Base-by-base conservation (phyloP, 2,329 filamentous ascomycete genomes). In the Apiospora marii region DNA sequence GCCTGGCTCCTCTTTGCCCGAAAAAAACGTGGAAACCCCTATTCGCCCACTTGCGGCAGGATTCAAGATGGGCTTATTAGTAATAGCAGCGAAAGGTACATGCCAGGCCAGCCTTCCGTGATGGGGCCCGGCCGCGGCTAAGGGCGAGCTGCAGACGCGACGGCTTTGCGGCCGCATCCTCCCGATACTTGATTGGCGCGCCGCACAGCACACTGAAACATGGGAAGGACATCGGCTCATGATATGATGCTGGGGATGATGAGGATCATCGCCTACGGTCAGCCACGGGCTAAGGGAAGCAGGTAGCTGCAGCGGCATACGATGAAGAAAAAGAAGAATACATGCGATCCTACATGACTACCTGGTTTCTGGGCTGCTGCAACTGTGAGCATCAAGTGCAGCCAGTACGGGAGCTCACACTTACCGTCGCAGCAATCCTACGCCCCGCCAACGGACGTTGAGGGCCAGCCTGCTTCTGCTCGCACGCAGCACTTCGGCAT, bases 91-190 rank as follows among this genome's bases (percentile, higher is more conserved):
- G 14, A 22, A 3, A 49, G 44, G 22, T 49, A 61, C 19, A 27
- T n/a, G 16, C 6, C 37, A 41, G 8, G 34, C 58, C 58, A 64
- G 58, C 58, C 58, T 64, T 34, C 58, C 58, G 34, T 37, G 30
- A 48, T 51, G 68, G 34, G 51, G 68, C 37, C 68, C 49, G 68
- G 68, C 68, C 24, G 68, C 46, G 69, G 34, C 49, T 61, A 43
- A 61, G 49, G 49, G 37, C 30, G n/a, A 64, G 69, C 37, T 70
- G 51, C 69, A 53, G 44, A 70, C 49, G 30, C 48, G 37, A 70
- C 34, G 46, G 68, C 3, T 53, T 61, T 53, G 69, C 49, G 49
- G 43, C 41, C 43, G 41, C 67, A 30, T 48, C 41, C 43, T 46
- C n/a, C 58, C 58, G 58, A 64, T 41, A 64, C 19, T 64, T 64